Evolutionary conservation across 768 basidiomycete species (phyloP).

Genomic region (Panaeolus cyanescens): DNA sequence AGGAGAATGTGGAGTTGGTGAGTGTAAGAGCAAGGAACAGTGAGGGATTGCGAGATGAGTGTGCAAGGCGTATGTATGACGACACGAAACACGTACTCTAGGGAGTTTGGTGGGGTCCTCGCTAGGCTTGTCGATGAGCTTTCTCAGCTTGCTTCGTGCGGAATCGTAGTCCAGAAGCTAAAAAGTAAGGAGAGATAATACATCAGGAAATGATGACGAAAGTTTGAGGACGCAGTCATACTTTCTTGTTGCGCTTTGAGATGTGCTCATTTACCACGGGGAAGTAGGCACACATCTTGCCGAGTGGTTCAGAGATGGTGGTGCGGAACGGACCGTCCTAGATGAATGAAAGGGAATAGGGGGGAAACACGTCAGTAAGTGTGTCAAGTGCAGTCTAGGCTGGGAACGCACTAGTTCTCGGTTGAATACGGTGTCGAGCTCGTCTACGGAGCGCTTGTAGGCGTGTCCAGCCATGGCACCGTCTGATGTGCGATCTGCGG

Average conservation of each 20-base stretch:
- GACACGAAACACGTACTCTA: slow-evolving; percentile 48
- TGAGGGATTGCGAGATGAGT: neutral
- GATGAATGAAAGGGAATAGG: neutral
- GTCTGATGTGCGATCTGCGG: slow-evolving; percentile 81
- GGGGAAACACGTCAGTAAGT: neutral
- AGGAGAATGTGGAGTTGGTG: neutral
- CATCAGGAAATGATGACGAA: neutral
- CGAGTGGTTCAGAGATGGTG: slow-evolving; percentile 92
- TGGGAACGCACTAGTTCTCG: slow-evolving; percentile 75
- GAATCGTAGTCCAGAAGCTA: slow-evolving; percentile 96
- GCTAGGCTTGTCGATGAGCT: slow-evolving; percentile 87
- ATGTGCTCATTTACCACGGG: slow-evolving; percentile 94
- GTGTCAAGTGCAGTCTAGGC: neutral
- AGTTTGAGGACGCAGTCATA: slow-evolving; percentile 23
- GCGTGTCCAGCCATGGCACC: slow-evolving; percentile 97
- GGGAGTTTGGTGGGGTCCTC: slow-evolving; percentile 94
- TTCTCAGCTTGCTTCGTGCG: slow-evolving; percentile 86
- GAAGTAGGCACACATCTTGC: slow-evolving; percentile 96
- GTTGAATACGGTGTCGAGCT: slow-evolving; percentile 83
- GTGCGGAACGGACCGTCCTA: slow-evolving; percentile 95
- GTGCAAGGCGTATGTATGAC: neutral
- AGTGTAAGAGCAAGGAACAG: neutral
- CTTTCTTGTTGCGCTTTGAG: slow-evolving; percentile 95
- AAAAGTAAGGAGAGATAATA: neutral
- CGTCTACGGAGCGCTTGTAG: slow-evolving; percentile 93